Evolutionary conservation across 1,139 yeast species (phyloP), one percentile per base, ranked within the genome.

Genomic region (Saccharomyces pastorianus): DNA sequence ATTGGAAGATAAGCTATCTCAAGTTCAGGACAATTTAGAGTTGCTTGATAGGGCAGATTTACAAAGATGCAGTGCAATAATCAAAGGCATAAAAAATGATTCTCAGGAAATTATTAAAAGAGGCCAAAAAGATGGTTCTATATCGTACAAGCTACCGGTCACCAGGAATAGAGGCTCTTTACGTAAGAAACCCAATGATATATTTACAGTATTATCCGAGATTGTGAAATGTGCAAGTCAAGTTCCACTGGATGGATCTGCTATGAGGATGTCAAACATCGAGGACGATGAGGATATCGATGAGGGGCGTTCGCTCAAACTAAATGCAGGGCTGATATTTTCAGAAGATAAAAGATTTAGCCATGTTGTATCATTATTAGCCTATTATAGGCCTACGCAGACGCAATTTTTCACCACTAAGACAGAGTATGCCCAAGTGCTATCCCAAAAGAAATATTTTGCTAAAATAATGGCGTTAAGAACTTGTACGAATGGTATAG

Each of bases 321-420:
- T 55, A 34, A 62, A 65, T 46, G 60, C 63, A 6, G 62, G 81
- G 59, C 70, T 87, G 23, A 83, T 91, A 1, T 91, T 89, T 66
- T 83, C 85, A 17, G 77, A 80, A 46, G 98, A 91, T 66, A 73
- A 96, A 54, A 75, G 98, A 53, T 86, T 86, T 65, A 84, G 81
- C 61, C 96, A 91, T 62, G 85, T 87, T 13, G 81, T 88, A 0
- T 78, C 82, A 14, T 68, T 88, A 32, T 47, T 66, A 26, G 53
- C 59, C 1, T 63, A 61, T 46, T 58, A 61, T 20, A 58, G 57
- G 42, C 60, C 64, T 2, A 68, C 64, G 34, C 60, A 55, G 6
- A 54, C 66, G 6, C 62, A 59, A 20, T 62, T 66, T 50, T 55
- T 63, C 28, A 55, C 68, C 1, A 53, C 55, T 11, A 61, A 60